These are phyloP conservation scores for Suhomyces yuchorum DNA, from an alignment of 1,139 yeast species.

Conservation along the genomic window DNA sequence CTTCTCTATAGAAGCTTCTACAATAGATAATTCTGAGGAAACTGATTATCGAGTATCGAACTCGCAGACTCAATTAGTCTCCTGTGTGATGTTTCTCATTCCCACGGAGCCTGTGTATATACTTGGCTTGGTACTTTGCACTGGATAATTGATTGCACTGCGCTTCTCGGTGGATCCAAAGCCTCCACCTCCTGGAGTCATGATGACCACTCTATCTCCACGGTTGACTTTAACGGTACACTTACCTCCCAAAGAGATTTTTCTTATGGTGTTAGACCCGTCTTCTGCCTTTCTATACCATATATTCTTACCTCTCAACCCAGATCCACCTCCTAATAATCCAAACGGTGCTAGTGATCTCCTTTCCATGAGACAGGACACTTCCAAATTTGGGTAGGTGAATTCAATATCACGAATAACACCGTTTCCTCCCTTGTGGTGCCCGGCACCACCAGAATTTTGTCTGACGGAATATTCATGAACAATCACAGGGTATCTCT, in stretches of 20 bases:
- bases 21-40: no score
- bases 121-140: constrained; percentile 25
- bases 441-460: constrained; percentile 47
- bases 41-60: no score
- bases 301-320: constrained; percentile 41
- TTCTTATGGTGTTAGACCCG: constrained; percentile 24
- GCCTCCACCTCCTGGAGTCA: constrained; percentile 56
- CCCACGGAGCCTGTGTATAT: constrained; percentile 43
- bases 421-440: constrained; percentile 48
- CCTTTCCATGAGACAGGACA: constrained; percentile 50
- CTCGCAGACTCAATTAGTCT: constrained; percentile 39
- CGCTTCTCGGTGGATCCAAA: constrained; percentile 29
- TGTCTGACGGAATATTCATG: constrained; percentile 42
- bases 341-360: constrained; percentile 50
- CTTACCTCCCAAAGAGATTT: constrained; percentile 44
- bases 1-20: no score
- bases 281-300: constrained; percentile 35
- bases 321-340: constrained; percentile 44
- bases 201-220: constrained; percentile 46
- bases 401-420: constrained; percentile 50
- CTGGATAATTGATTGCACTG: constrained; percentile 26
- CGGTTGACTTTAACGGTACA: constrained; percentile 40
- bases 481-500: constrained; percentile 48
- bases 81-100: constrained; percentile 34
- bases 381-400: constrained; percentile 40